Base-by-base conservation (phyloP, 352 stramenopile species). In the Phytophthora rubi region DNA sequence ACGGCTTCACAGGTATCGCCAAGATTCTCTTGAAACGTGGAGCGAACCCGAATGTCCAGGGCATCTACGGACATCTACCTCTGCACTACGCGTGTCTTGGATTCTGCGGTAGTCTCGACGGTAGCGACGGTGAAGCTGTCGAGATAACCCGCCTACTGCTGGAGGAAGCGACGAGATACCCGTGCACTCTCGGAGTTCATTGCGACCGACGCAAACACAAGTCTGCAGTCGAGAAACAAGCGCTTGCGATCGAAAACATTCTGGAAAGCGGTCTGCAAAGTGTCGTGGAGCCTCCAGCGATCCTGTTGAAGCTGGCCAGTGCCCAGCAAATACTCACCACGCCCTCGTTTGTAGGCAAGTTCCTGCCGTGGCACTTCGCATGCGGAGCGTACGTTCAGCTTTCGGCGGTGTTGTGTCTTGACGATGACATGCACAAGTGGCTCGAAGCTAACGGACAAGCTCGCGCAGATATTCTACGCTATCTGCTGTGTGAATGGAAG, bases 11-110 rank as follows among this genome's bases (percentile, higher is more conserved):
- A 0, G 67, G 65, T 1, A 74, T 84, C 15, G 83, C 57, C 0
- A 66, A 75, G n/a, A 68, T 81, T 15, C 62, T 94, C 16, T 53
- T 94, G 1, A 33, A 35, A 8, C 73, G 71, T 55, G 81, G 77
- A 8, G 80, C 84, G 15, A 92, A 90, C 53, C 84, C 84, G 6
- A 93, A 91, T 26, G 58, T 90, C 7, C 75, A 75, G 12, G 81
- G 90, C 53, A 51, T 58, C 1, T 82, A 81, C 26, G 88, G 88
- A 3, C 83, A 86, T 32, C 52, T 91, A 0, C 77, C 85, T 2
- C 47, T 95, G 18, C 88, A 95, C 57, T 95, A 91, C 58, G 81
- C 82, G 1, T 92, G 82, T 32, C 65, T 91, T 7, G 86, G 83
- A 1, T 82, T 92, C 35, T 91, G 85, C 56, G 64, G 52, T 18